Evolutionary conservation across 2,329 filamentous ascomycete genomes (phyloP).

Genomic region (Zasmidium citrigriseum): DNA sequence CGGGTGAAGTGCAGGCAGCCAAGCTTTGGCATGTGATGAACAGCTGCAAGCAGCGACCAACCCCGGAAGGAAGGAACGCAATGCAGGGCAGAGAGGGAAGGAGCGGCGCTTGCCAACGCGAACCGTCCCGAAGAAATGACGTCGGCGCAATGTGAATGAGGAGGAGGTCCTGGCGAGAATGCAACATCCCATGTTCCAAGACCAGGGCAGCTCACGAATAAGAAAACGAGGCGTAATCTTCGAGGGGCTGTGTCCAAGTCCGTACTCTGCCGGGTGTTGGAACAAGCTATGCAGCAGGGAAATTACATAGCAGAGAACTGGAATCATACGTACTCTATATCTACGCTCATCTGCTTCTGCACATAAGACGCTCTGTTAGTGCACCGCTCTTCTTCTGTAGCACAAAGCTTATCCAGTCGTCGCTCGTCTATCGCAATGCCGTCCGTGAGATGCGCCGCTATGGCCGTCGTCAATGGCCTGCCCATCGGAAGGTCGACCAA

Average conservation of each 20-base stretch:
- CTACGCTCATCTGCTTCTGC: background rate
- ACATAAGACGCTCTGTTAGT: background rate
- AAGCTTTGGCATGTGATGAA: too few relatives aligned
- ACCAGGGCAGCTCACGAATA: background rate
- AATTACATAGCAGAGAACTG: background rate
- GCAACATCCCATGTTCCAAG: background rate
- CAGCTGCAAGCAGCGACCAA: too few relatives aligned
- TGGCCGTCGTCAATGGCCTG: constrained; percentile 8
- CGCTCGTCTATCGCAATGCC: constrained; percentile 9
- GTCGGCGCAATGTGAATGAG: background rate
- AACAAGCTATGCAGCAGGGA: background rate
- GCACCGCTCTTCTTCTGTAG: background rate
- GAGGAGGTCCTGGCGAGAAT: background rate
- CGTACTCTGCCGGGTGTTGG: background rate
- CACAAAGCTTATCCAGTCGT: background rate
- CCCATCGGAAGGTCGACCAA: constrained; percentile 9
- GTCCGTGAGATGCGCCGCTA: constrained; percentile 15
- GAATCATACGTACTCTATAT: background rate
- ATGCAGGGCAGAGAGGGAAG: too few relatives aligned
- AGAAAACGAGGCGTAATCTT: background rate
- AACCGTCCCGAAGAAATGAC: background rate
- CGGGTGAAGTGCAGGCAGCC: background rate
- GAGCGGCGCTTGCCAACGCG: background rate
- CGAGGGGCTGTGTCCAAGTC: background rate
- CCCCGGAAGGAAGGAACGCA: background rate